phyloP scores from a whole-genome alignment of 2,329 filamentous ascomycete species.

The Aspergillus sclerotialis region DNA sequence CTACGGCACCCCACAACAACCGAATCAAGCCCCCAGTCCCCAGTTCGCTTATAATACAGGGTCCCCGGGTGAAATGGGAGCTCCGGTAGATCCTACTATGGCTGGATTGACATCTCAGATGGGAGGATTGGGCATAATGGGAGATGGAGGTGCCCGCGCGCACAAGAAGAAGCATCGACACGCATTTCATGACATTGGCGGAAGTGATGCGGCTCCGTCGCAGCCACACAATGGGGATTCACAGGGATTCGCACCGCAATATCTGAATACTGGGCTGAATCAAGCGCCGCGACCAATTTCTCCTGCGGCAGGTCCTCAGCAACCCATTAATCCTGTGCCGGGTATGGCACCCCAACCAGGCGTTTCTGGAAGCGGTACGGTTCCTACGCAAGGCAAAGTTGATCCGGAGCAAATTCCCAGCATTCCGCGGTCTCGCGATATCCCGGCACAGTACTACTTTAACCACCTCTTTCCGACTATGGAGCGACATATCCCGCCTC shows the following conservation, averaged over 20 bases:
- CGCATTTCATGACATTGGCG: conserved; percentile 80
- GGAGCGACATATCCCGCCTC: conserved; percentile 85
- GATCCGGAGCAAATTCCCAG: conserved; percentile 91
- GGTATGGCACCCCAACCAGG: conserved; percentile 22
- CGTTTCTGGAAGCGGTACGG: conserved; percentile 44
- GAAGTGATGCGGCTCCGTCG: conserved; percentile 49
- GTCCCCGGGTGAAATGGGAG: conserved; percentile 17
- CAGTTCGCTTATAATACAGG: conserved; percentile 21
- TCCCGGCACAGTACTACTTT: conserved; percentile 75
- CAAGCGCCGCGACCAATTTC: conserved; percentile 26
- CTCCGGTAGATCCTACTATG: conserved; percentile 26
- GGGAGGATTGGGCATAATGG: conserved; percentile 64
- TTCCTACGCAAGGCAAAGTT: conserved; percentile 65
- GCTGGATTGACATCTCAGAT: conserved; percentile 57
- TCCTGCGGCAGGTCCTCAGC: conserved; percentile 18
- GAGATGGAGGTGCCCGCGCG: conserved; percentile 39
- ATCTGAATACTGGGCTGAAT: conserved; percentile 50
- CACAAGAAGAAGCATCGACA: conserved; percentile 90
- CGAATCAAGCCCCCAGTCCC: conserved; percentile 16
- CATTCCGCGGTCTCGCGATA: conserved; percentile 76
- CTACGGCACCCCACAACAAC: conserved; percentile 21
- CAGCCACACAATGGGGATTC: conserved; percentile 63
- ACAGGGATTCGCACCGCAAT: conserved; percentile 51
- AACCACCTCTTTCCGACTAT: conserved; percentile 90
- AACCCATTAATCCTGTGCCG: conserved; percentile 13